Evolutionary conservation across 305 asterid species (phyloP), one percentile per base, ranked within the genome.

Genomic region (Plantago coronopus): DNA sequence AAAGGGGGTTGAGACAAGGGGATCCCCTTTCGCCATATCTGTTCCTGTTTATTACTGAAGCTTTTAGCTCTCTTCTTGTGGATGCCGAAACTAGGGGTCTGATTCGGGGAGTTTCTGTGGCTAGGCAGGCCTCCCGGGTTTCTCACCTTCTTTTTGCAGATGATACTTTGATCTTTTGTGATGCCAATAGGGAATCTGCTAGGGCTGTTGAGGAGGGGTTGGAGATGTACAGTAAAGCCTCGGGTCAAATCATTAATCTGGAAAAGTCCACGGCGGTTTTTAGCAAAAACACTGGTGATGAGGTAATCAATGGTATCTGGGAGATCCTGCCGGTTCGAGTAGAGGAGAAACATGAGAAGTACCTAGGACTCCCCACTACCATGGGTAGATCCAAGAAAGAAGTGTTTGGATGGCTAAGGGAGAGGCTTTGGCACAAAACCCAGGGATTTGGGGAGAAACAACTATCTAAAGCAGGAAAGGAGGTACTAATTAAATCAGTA

Each of bases 61-160:
- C 27, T 4, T 17, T 46, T 9, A n/a, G n/a, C n/a, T n/a, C n/a
- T n/a, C n/a, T n/a, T n/a, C n/a, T n/a, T n/a, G n/a, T n/a, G n/a
- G n/a, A 17, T 22, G n/a, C 5, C 10, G 0, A 25, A 0, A 10
- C 25, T 1, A 0, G 2, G 0, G 13, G 3, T 0, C 0, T 10
- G 0, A 44, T 27, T 3, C 0, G 6, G 3, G 0, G 11, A 0
- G 15, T 16, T 0, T 18, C 0, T 1, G 25, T 1, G 18, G 31
- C 3, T 7, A 27, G 15, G 4, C 1, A 1, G 0, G 57, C 57
- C 1, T 57, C 57, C 4, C 1, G 17, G 0, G 14, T 61, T 1
- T 25, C 65, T 1, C 65, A 60, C 18, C 12, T 27, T 27, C 5
- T n/a, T n/a, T n/a, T n/a, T n/a, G n/a, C n/a, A n/a, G n/a, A n/a